Evolutionary conservation across 164 flowering plant species (phyloP), one percentile per base, ranked within the genome.

Genomic region (Chloranthus sessilifolius): DNA sequence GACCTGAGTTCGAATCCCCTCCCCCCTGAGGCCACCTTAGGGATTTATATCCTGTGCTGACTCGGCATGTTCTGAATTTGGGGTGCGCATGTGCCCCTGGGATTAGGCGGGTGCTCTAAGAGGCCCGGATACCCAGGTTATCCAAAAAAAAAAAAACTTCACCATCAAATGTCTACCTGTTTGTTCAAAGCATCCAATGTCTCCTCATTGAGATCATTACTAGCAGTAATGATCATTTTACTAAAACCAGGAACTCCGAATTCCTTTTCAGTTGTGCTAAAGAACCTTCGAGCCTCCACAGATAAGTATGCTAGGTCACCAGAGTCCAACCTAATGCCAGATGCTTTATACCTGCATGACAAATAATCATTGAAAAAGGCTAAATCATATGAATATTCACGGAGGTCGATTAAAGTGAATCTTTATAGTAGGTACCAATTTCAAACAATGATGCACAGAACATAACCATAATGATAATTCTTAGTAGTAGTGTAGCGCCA

Each of bases 121-220:
- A n/a, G n/a, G n/a, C n/a, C n/a, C n/a, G n/a, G 0, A 36, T 39
- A 17, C 22, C 20, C 10, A 11, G 3, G 20, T 33, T 21, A 16
- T 25, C 11, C 26, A 31, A 42, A 8, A 31, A 25, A 23, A 41
- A 7, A 30, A 23, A 34, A 36, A 34, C 17, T 22, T 24, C n/a
- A 7, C 17, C 21, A 12, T 27, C 11, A 29, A 38, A 34, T 24
- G 33, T 22, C 52, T 65, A 89, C 99, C 96, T 89, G 99, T 63
- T 94, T 94, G 77, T 89, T 94, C 52, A 94, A 66, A 55, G 95
- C 96, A 77, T 94, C 99, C 64, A 94, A 55, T 21, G 99, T 94
- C 75, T 89, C 99, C 70, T 94, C 99, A 65, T 87, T 94, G 50
- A 94, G 90, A 69, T 94, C 99, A 73, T 94, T 94, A 65, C 99